phyloP scores from a whole-genome alignment of 495 filamentous ascomycete species.

The Talaromyces liani region DNA sequence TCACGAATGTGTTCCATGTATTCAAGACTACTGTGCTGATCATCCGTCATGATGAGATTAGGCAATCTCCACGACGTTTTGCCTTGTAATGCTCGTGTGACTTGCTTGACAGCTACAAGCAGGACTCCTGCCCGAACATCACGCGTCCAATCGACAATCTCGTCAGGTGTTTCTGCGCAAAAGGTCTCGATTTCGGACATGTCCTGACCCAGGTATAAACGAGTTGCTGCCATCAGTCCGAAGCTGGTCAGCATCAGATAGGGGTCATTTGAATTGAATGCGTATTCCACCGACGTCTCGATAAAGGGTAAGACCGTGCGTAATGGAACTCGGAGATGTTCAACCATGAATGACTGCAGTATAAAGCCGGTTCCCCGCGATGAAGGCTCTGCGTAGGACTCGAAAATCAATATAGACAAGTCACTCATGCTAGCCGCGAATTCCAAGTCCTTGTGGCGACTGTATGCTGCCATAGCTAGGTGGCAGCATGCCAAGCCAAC shows the following conservation, averaged over 20 bases:
- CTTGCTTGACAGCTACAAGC: constrained; percentile 62
- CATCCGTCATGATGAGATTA: constrained; percentile 60
- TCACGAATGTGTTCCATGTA: constrained; percentile 54
- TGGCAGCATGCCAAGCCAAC: constrained; percentile 70
- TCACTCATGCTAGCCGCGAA: constrained; percentile 60
- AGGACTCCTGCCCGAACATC: constrained; percentile 76
- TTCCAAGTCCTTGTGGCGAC: constrained; percentile 63
- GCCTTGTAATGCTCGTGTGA: constrained; percentile 71
- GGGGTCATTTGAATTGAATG: constrained; percentile 63
- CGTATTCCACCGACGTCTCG: constrained; percentile 63
- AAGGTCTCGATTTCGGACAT: constrained; percentile 67
- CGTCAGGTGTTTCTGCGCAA: constrained; percentile 65
- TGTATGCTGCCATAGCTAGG: constrained; percentile 63
- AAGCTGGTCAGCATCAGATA: constrained; percentile 68
- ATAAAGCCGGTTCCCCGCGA: constrained; percentile 65
- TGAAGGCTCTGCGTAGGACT: constrained; percentile 58
- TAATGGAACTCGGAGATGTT: constrained; percentile 61
- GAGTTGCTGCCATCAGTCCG: constrained; percentile 61
- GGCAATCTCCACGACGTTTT: constrained; percentile 59
- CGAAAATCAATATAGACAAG: constrained; percentile 58
- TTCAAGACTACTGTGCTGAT: constrained; percentile 52
- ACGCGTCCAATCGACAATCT: constrained; percentile 63
- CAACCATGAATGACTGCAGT: constrained; percentile 64
- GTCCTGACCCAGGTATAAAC: constrained; percentile 68
- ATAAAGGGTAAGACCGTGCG: constrained; percentile 51